Conservation (phyloP, 495 filamentous ascomycete species). For the Daldinia grandis region DNA sequence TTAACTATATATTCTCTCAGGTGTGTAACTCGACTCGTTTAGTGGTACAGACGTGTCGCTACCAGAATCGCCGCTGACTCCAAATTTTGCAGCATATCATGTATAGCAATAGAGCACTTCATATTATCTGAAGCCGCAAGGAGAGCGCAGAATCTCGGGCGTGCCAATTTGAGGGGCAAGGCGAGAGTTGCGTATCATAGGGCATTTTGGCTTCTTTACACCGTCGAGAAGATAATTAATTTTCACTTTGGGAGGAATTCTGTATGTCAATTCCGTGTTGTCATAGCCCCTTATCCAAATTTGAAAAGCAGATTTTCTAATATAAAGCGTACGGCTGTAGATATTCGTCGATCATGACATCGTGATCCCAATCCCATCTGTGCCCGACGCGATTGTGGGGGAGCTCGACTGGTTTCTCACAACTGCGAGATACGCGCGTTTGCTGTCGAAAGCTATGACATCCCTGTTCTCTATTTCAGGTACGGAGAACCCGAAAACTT, state of each 20-base stretch:
- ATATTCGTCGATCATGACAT: conserved; percentile 45
- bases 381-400: conserved; percentile 41
- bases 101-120: conserved; percentile 47
- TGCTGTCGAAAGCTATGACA: conserved; percentile 46
- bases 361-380: conserved; percentile 46
- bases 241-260: conserved; percentile 47
- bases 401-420: conserved; percentile 49
- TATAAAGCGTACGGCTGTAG: conserved; percentile 3
- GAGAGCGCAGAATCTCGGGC: conserved; percentile 44
- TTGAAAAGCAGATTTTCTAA: background rate
- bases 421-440: conserved; percentile 39
- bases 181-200: conserved; percentile 24
- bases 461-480: conserved; percentile 48
- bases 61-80: background rate
- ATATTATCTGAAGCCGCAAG: conserved; percentile 44
- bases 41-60: no score
- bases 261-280: conserved; percentile 28
- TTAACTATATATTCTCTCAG: conserved; percentile 40
- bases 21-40: background rate
- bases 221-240: conserved; percentile 46
- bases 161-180: conserved; percentile 28
- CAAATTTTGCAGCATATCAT: conserved; percentile 38
- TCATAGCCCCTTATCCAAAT: background rate
- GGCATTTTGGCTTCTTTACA: conserved; percentile 52
- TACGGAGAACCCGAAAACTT: conserved; percentile 35